Conservation (phyloP, 2,329 filamentous ascomycete genomes). For the Myriosclerotinia duriaeana region DNA sequence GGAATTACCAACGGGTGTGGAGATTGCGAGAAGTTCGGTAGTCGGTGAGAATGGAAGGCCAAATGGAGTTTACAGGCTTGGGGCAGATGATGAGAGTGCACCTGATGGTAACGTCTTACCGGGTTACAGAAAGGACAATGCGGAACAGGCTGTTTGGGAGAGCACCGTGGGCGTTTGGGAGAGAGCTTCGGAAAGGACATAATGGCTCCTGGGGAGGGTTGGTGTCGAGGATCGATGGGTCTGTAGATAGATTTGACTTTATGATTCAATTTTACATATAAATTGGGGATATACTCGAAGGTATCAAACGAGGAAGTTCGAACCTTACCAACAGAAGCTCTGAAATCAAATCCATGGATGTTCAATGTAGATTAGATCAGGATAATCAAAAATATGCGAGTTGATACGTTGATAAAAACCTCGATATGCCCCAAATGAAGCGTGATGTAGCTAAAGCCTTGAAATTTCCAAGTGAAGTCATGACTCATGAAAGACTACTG, state of each 20-base stretch:
- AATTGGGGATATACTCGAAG: too few relatives aligned
- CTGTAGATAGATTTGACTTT: not conserved
- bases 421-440: not conserved
- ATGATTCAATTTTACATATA: not conserved
- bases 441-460: too few relatives aligned
- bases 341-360: too few relatives aligned
- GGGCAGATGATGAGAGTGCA: conserved; percentile 40
- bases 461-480: too few relatives aligned
- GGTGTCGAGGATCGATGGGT: not conserved
- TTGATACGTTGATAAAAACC: not conserved
- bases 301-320: too few relatives aligned
- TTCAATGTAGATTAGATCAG: too few relatives aligned
- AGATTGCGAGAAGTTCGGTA: conserved; percentile 36
- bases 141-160: conserved; percentile 42
- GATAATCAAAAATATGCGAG: too few relatives aligned
- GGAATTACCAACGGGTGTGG: conserved; percentile 28
- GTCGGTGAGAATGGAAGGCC: conserved; percentile 40
- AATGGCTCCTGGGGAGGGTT: not conserved
- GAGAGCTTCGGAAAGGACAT: conserved; percentile 33
- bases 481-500: too few relatives aligned
- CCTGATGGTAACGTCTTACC: conserved; percentile 36
- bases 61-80: conserved; percentile 45
- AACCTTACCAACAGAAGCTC: too few relatives aligned
- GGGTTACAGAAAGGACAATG: conserved; percentile 37
- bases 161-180: conserved; percentile 43